Evolutionary conservation across 1,284 basidiomycete genomes (phyloP).

Genomic region (Naganishia albida): DNA sequence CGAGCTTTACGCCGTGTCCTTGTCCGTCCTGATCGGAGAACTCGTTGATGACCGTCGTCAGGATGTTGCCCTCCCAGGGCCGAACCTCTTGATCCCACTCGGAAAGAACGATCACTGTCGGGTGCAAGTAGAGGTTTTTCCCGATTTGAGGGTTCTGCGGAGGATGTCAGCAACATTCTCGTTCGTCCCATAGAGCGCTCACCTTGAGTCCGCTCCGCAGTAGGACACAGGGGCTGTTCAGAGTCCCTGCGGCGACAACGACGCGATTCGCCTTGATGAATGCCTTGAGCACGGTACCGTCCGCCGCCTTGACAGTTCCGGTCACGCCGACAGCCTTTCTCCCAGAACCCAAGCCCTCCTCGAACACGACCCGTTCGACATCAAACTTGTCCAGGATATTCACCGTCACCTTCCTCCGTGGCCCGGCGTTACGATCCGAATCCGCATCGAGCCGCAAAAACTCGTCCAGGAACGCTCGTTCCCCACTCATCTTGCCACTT

Average conservation of each 20-base stretch:
- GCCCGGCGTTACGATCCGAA: too few relatives aligned
- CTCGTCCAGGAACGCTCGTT: constrained; percentile 23
- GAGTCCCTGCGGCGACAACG: constrained; percentile 52
- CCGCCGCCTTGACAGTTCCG: constrained; percentile 2
- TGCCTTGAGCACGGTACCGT: constrained; percentile 38
- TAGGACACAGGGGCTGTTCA: constrained; percentile 56
- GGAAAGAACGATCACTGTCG: constrained; percentile 53
- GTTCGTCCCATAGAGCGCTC: neutral
- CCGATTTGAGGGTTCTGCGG: constrained; percentile 55
- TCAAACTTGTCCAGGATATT: constrained; percentile 24
- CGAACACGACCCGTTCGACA: constrained; percentile 15
- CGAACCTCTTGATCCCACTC: constrained; percentile 53
- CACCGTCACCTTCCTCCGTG: neutral
- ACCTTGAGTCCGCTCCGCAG: constrained; percentile 50
- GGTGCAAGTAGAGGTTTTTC: constrained; percentile 56
- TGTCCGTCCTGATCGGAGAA: constrained; percentile 47
- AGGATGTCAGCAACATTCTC: neutral
- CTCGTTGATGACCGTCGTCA: constrained; percentile 54
- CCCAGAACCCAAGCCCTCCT: neutral
- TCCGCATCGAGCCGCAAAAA: constrained; percentile 8
- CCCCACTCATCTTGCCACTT: constrained; percentile 32
- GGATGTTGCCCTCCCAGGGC: constrained; percentile 56
- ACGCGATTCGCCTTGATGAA: constrained; percentile 51
- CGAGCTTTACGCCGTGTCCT: constrained; percentile 55
- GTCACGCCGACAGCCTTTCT: constrained; percentile 12